These are phyloP conservation scores for Chlorociboria aeruginascens DNA, from an alignment of 495 filamentous ascomycete species.

Conservation along the genomic window DNA sequence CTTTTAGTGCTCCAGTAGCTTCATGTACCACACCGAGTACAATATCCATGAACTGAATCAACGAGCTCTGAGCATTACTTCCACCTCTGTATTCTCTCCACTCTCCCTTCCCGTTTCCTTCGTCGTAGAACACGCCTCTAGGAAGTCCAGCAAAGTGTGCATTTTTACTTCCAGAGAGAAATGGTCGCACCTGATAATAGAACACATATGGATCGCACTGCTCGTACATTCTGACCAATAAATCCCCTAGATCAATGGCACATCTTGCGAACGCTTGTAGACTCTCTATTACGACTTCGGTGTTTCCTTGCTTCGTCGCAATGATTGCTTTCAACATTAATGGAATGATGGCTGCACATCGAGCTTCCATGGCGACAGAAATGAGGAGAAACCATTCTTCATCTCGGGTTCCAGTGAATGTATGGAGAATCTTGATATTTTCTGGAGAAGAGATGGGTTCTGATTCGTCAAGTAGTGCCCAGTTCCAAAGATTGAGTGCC, in stretches of 20 bases:
- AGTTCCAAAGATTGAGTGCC: slow-evolving; percentile 22
- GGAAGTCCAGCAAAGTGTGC: slow-evolving; percentile 19
- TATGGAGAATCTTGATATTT: slow-evolving; percentile 12
- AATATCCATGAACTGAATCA: slow-evolving; percentile 24
- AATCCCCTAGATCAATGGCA: slow-evolving; percentile 8
- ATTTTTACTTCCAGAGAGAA: slow-evolving; percentile 21
- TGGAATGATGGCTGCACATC: slow-evolving; percentile 14
- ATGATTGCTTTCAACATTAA: slow-evolving; percentile 15
- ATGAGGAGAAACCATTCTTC: slow-evolving; percentile 24
- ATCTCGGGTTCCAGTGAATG: slow-evolving; percentile 19
- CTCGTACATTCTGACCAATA: slow-evolving; percentile 20
- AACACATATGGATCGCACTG: slow-evolving; percentile 17
- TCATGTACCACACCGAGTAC: slow-evolving; percentile 21
- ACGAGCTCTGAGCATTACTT: slow-evolving; percentile 21
- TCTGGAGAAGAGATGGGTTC: slow-evolving; percentile 5
- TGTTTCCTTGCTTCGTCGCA: slow-evolving; percentile 6
- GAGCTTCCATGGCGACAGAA: slow-evolving; percentile 20
- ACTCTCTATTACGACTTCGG: neutral
- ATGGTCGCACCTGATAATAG: slow-evolving; percentile 20
- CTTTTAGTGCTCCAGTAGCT: neutral
- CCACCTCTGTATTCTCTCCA: slow-evolving; percentile 20
- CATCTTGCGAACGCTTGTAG: slow-evolving; percentile 10
- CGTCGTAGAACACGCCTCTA: slow-evolving; percentile 21
- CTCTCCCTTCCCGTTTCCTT: slow-evolving; percentile 12
- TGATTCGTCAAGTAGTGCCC: neutral